Percentiles rank a stretch among this genome's conserved stretches.
Conservation (phyloP, 2,329 filamentous ascomycete genomes). For the Mollisiaceae sp. region DNA sequence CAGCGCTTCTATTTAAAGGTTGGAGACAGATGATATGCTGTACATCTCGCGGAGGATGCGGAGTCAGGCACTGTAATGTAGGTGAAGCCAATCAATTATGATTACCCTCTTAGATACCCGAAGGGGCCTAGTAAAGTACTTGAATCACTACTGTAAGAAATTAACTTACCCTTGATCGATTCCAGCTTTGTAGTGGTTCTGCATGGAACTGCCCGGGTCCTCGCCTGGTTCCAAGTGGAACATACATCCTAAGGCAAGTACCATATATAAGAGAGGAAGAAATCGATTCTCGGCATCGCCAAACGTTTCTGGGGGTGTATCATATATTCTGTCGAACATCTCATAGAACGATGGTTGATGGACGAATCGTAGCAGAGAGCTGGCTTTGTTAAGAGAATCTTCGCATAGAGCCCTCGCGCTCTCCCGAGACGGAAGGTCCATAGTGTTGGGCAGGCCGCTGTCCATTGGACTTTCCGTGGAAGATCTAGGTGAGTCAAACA, state of each 20-base stretch:
- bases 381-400: slow-evolving; percentile 61
- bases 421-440: slow-evolving; percentile 72
- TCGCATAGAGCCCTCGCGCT: slow-evolving; percentile 59
- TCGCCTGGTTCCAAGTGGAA: slow-evolving; percentile 65
- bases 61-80: not conserved
- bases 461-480: slow-evolving; percentile 41
- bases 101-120: not conserved
- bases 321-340: slow-evolving; percentile 78
- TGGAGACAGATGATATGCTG: not conserved
- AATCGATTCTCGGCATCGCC: slow-evolving; percentile 70
- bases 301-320: slow-evolving; percentile 65
- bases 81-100: not conserved
- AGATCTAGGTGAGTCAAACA: slow-evolving; percentile 41
- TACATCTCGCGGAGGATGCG: not conserved
- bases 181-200: slow-evolving; percentile 55
- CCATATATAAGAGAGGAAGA: slow-evolving; percentile 72
- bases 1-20: not conserved
- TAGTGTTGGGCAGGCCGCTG: slow-evolving; percentile 41
- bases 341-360: slow-evolving; percentile 83
- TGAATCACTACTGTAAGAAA: slow-evolving; percentile 3
- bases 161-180: slow-evolving; percentile 61
- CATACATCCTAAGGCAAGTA: slow-evolving; percentile 75
- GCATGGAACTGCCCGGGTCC: slow-evolving; percentile 49
- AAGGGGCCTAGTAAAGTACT: not conserved
- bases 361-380: slow-evolving; percentile 69